A percentile compares a stretch with the other conserved stretches of the same genome.
phyloP scores from a whole-genome alignment of 2,329 filamentous ascomycete genomes.

The Alternaria sp. region DNA sequence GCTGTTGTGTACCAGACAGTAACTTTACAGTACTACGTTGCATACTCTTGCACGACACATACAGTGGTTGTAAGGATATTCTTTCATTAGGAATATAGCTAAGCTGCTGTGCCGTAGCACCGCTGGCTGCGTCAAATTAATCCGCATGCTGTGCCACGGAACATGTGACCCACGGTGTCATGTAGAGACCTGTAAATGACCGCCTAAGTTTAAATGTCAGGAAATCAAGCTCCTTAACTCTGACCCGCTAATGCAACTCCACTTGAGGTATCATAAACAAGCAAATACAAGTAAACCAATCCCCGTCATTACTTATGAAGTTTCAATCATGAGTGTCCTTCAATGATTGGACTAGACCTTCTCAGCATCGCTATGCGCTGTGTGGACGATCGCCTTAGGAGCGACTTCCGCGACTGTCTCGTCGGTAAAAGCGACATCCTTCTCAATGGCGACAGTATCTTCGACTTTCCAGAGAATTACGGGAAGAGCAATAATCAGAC shows the following conservation, averaged over 20 bases:
- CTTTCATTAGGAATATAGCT: neutral
- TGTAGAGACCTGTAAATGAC: constrained; percentile 29
- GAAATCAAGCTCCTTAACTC: constrained; percentile 29
- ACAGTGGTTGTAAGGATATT: neutral
- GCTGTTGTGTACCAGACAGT: constrained; percentile 9
- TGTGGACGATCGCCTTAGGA: constrained; percentile 34
- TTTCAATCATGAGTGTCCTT: constrained; percentile 14
- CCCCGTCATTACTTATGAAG: constrained; percentile 19
- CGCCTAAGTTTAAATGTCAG: constrained; percentile 19
- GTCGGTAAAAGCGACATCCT: constrained; percentile 85
- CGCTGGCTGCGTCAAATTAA: neutral
- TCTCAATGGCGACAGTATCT: constrained; percentile 80
- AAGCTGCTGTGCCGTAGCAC: neutral
- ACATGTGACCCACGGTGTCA: constrained; percentile 24
- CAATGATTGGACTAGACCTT: constrained; percentile 35
- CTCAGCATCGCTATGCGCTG: constrained; percentile 28
- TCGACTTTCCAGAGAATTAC: constrained; percentile 81
- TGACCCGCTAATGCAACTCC: constrained; percentile 23
- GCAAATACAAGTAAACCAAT: constrained; percentile 15
- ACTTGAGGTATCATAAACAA: constrained; percentile 32
- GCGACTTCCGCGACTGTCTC: constrained; percentile 78
- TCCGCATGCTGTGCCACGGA: constrained; percentile 20
- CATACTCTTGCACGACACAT: constrained; percentile 4
- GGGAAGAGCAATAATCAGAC: constrained; percentile 78
- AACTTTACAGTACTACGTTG: constrained; percentile 14